A percentile compares a stretch with the other conserved stretches of the same genome.
Conservation (phyloP, 306 rosid genomes). For the Vachellia pachyceras region DNA sequence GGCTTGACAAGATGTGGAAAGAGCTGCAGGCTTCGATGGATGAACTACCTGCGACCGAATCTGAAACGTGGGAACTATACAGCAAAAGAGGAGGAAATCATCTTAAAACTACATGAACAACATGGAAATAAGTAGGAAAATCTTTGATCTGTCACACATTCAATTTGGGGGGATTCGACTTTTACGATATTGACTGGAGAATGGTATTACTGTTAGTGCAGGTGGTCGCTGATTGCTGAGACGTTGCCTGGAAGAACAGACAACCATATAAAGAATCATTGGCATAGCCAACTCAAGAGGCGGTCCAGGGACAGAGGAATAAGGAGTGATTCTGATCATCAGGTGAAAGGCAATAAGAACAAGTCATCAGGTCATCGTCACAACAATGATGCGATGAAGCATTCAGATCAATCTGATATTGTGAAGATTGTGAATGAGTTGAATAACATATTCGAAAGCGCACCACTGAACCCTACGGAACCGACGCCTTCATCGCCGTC, state of each 20-base stretch:
- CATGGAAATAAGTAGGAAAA: constrained; percentile 73
- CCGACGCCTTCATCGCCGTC: constrained; percentile 4
- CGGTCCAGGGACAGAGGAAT: not conserved
- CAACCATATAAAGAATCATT: constrained; percentile 71
- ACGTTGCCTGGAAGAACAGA: constrained; percentile 72
- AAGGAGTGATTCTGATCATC: not conserved
- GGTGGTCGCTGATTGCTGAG: constrained; percentile 76
- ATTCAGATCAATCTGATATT: constrained; percentile 27
- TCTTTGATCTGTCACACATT: not conserved
- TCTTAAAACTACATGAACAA: constrained; percentile 62
- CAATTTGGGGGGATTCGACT: not conserved
- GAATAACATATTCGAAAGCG: constrained; percentile 50
- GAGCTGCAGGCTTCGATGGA: constrained; percentile 88
- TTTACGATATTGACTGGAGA: not conserved
- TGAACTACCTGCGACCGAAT: constrained; percentile 71
- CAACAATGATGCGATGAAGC: not conserved
- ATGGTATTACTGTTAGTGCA: constrained; percentile 19
- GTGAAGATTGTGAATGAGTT: constrained; percentile 2
- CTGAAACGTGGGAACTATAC: constrained; percentile 70
- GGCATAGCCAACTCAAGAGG: constrained; percentile 72
- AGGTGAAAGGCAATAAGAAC: not conserved
- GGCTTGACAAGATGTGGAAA: constrained; percentile 83
- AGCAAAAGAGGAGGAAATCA: constrained; percentile 56
- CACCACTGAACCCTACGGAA: constrained; percentile 39
- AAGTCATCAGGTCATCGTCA: not conserved